A percentile compares a stretch with the other conserved stretches of the same genome.
Conservation (phyloP, 768 basidiomycete species). For the Leccinum broughii region DNA sequence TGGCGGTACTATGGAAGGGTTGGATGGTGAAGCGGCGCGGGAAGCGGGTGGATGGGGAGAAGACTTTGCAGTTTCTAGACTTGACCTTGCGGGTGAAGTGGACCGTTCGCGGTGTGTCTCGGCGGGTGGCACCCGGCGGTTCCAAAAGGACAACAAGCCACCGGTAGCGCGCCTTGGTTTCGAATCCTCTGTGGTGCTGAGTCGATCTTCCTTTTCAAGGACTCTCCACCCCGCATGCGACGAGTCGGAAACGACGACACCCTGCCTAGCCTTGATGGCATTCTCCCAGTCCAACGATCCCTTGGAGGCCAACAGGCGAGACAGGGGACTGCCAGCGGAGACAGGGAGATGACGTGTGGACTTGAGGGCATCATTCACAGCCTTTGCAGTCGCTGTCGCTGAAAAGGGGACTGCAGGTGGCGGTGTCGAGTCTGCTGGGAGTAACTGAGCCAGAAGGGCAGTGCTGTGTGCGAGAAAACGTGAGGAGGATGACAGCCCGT, state of each 20-base stretch:
- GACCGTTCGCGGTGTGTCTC: slow-evolving; percentile 22
- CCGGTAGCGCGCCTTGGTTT: slow-evolving; percentile 49
- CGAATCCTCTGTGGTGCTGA: slow-evolving; percentile 37
- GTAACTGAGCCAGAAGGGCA: slow-evolving; percentile 40
- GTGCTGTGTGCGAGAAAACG: slow-evolving; percentile 34
- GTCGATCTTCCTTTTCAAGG: slow-evolving; percentile 51
- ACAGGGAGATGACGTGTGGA: slow-evolving; percentile 60
- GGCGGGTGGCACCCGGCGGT: slow-evolving; percentile 40
- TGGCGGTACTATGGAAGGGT: slow-evolving; percentile 11
- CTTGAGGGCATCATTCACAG: slow-evolving; percentile 59
- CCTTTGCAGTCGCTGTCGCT: slow-evolving; percentile 57
- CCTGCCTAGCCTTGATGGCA: slow-evolving; percentile 56
- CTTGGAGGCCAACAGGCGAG: slow-evolving; percentile 67
- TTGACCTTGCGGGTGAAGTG: slow-evolving; percentile 31
- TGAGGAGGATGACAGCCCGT: slow-evolving; percentile 4
- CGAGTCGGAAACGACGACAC: slow-evolving; percentile 45
- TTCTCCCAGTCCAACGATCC: slow-evolving; percentile 78
- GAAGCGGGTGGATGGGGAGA: slow-evolving; percentile 8
- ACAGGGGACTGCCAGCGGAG: slow-evolving; percentile 62
- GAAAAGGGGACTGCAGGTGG: slow-evolving; percentile 51
- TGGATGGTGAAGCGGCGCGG: slow-evolving; percentile 19
- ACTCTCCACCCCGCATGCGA: slow-evolving; percentile 74
- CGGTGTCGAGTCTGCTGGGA: slow-evolving; percentile 53
- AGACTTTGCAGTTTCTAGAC: slow-evolving; percentile 29
- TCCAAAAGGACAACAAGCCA: slow-evolving; percentile 75